Base-by-base conservation (phyloP, 805 yeast species). In the Barnettozyma salicaria region DNA sequence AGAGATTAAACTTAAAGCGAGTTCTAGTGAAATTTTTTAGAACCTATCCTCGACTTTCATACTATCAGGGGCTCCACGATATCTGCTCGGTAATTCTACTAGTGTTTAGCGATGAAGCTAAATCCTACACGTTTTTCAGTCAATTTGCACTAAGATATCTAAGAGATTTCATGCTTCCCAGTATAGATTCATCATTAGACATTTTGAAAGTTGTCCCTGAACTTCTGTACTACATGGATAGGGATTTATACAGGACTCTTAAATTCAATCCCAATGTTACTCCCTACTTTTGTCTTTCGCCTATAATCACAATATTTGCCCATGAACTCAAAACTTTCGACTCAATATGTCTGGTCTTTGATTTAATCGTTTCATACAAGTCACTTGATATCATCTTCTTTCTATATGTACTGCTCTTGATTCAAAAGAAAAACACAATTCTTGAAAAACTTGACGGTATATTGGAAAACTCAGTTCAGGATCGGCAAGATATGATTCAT, bases 1-100 rank as follows among this genome's bases (percentile, higher is more conserved):
- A 61, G 31, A 53, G 54, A 32, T 26, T 31, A 3, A 19, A 48
- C 1, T 41, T 68, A 7, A 41, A 49, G 6, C 55, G 55, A 5
- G 44, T 80, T 11, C 70, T 86, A 4, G 58, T 72, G 11, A 63
- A 64, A 14, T 64, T 87, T 3, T 63, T 92, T 11, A 60, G 86
- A 27, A 68, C 65, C 12, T 63, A 79, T 46, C 89, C 89, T 0
- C 50, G 58, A 4, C 62, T 89, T 28, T 66, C 75, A 41, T 90
- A 90, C 58, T 90, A 88, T 57, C 98, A 90, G 60, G 98, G 98
- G 0, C 86, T 72, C 57, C 97, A 90, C 58, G 97, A 92, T 50
- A 65, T 92, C 16, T 88, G 86, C 2, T 69, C 84, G 25, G 69
- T 83, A 5, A 64, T 84, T 6, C 60, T 83, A 5, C 53, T 80